Base-by-base conservation (phyloP, 2,329 filamentous ascomycete species). In the Sporothrix euskadiensis region DNA sequence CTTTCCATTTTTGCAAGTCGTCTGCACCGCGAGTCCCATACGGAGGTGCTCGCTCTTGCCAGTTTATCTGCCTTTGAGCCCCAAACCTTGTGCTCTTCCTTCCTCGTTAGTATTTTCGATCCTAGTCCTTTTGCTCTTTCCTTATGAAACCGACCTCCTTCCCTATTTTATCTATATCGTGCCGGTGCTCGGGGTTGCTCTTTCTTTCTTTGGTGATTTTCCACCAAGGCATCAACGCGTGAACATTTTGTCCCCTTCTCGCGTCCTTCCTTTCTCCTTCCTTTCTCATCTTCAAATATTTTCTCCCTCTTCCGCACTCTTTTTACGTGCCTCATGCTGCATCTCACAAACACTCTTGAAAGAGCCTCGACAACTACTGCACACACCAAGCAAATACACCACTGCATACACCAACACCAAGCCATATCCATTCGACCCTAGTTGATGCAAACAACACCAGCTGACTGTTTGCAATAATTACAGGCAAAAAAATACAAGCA, bases 161-260 rank as follows among this genome's bases (percentile, higher is more conserved):
- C 63, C 39, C 22, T n/a, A 16, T 44, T 61, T 52, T 30, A 10
- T 69, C 52, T 19, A 6, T 8, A 56, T 68, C 26, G 8, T 56
- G 26, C n/a, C 10, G 16, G 7, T 44, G 10, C 2, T 6, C 41
- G 8, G 16, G 59, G 35, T 56, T 4, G 49, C 68, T 56, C 32
- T 44, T 70, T 70, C 49, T 35, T n/a, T 41, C 49, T 69, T 69
- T 52, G 65, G 19, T 52, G 65, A 52, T 47, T 32, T 41, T 41
- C 2, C 12, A 32, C n/a, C 22, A 69, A 9, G n/a, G 7, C 41
- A 47, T 30, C 49, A 49, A 30, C 10, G 26, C 44, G 16, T 52
- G 4, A n/a, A 30, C 4, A 0, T 52, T n/a, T 35, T 35, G n/a
- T 10, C 14, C 35, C 16, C 65, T 68, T 52, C 14, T 68, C 16